phyloP scores from a whole-genome alignment of 2,329 filamentous ascomycete genomes.

The Phyllosticta citriasiana region DNA sequence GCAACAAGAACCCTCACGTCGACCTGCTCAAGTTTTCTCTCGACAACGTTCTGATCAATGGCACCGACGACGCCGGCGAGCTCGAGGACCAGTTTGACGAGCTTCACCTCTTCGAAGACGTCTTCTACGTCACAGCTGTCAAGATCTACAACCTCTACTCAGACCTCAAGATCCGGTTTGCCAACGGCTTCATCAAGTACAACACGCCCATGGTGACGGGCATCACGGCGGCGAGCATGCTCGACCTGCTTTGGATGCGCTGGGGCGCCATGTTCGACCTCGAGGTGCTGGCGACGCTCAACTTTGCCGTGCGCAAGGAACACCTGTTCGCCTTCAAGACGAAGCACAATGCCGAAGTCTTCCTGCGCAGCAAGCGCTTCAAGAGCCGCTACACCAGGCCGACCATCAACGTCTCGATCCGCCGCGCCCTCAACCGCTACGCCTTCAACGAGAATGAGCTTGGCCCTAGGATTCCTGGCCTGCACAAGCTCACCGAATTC shows the following conservation, averaged over 20 bases:
- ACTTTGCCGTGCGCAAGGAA: constrained; percentile 5
- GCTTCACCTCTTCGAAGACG: constrained; percentile 1
- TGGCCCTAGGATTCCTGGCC: not conserved
- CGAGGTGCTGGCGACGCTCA: not conserved
- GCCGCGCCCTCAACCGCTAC: not conserved
- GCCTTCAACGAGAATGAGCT: constrained; percentile 5
- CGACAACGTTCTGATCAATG: not conserved
- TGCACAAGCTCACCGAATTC: not conserved
- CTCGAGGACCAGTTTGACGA: not conserved
- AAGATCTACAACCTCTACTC: not conserved
- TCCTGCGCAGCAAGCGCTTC: not conserved
- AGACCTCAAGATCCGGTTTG: not conserved
- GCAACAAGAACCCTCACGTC: not conserved
- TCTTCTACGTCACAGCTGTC: not conserved
- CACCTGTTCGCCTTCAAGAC: not conserved
- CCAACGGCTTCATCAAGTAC: not conserved
- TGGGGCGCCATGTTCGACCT: not conserved
- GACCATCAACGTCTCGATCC: not conserved
- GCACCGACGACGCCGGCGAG: not conserved
- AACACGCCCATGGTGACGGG: not conserved
- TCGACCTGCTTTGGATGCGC: not conserved
- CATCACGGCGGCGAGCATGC: not conserved
- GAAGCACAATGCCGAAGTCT: not conserved
- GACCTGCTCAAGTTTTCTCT: not conserved
- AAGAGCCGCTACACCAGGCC: not conserved